Evolutionary conservation across 768 basidiomycete genomes (phyloP).

Genomic region (Trametes coccinea): DNA sequence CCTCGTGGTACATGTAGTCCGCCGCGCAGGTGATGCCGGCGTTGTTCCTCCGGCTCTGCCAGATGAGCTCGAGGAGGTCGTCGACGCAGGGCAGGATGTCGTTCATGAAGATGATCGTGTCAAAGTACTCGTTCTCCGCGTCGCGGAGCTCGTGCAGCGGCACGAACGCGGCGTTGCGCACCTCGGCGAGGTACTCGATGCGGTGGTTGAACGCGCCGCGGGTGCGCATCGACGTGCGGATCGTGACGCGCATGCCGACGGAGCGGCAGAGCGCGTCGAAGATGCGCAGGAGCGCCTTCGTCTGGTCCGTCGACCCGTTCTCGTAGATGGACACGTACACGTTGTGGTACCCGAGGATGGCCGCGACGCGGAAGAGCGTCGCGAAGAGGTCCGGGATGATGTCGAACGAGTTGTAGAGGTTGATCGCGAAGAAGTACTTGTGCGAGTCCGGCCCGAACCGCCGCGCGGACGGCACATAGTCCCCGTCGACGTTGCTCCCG

Average conservation of each 20-base stretch:
- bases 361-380: constrained; percentile 90
- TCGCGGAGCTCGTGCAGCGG: constrained; percentile 94
- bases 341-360: constrained; percentile 95
- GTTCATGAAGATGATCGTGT: constrained; percentile 99
- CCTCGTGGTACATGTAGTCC: constrained; percentile 99
- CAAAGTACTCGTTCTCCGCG: constrained; percentile 90
- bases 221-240: constrained; percentile 89
- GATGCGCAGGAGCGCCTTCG: constrained; percentile 92
- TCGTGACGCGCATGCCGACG: constrained; percentile 91
- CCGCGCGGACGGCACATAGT: constrained; percentile 35
- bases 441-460: constrained; percentile 59
- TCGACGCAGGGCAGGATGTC: constrained; percentile 98
- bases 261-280: constrained; percentile 90
- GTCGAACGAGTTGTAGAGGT: constrained; percentile 99
- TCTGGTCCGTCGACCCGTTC: constrained; percentile 98
- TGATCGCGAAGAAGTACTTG: constrained; percentile 99
- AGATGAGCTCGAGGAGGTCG: constrained; percentile 96
- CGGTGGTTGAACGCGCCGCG: constrained; percentile 98
- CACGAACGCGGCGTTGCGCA: constrained; percentile 96
- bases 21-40: constrained; percentile 98
- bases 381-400: constrained; percentile 96
- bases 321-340: constrained; percentile 99
- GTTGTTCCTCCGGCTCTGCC: constrained; percentile 90
- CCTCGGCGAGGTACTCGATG: constrained; percentile 99
- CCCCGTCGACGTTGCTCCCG: constrained; percentile 44